Base-by-base conservation (phyloP, 176 grass and related monocot genomes). In the Triticum urartu region DNA sequence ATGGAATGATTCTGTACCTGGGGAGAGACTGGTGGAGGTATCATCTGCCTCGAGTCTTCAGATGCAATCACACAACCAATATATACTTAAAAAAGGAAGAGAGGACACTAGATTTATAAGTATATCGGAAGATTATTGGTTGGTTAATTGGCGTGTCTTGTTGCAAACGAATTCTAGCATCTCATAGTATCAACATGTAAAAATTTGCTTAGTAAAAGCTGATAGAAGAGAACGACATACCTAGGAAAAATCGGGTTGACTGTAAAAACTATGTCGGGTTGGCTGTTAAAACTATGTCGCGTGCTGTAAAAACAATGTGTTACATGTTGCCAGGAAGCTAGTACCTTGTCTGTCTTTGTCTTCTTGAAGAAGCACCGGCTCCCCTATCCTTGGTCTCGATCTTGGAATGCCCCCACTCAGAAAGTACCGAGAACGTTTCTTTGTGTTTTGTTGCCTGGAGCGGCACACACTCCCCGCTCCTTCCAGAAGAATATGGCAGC, bases 281-380 rank as follows among this genome's bases (percentile, higher is more conserved):
- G 70, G 45, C 39, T 73, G 70, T 26, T 47, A 47, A 73, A 73
- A 47, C 70, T 73, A 45, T 73, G 70, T 4, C 13, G 70, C 12
- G 13, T 26, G 11, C 11, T 45, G 39, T 45, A 43, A 73, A 47
- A 47, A 8, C 11, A 73, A 22, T 72, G 36, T 45, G 70, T 45
- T 40, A 73, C 42, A n/a, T 72, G 38, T 73, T 73, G 70, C 43
- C 39, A 26, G n/a, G 70, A 73, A 73, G 70, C 11, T 47, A 73
- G n/a, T 47, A 73, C n/a, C 39, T 73, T 73, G 70, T 1, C 1
- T 45, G 39, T 73, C 12, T 22, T 72, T 43, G 36, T 72, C 11
- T 43, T 72, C 11, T 26, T 0, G 1, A 24, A 45, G n/a, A 73
- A 72, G 43, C 21, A 26, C 39, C 14, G 70, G 39, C 11, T 73